These are phyloP conservation scores for Blastobotrys proliferans DNA, from an alignment of 1,139 yeast species.

Conservation along the genomic window DNA sequence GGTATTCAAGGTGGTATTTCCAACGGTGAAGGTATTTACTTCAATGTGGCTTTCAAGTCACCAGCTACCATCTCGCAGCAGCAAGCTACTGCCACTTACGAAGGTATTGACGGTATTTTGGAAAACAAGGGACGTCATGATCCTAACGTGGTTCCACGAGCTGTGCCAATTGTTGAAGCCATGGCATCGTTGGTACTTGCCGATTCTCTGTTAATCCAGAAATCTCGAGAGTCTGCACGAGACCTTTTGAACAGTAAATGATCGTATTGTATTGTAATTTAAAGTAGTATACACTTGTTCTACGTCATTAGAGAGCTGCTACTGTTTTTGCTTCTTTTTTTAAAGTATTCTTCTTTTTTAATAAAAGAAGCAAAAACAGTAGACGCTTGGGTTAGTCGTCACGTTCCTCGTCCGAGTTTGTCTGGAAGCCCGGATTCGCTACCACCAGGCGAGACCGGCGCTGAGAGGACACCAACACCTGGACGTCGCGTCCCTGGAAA, in stretches of 20 bases:
- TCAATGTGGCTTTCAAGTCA: conserved; percentile 93
- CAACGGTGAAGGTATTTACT: conserved; percentile 92
- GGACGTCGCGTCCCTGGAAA: conserved; percentile 58
- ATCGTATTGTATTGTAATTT: background rate
- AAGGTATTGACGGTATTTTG: conserved; percentile 77
- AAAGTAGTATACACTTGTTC: background rate
- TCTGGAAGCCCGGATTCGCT: conserved; percentile 50
- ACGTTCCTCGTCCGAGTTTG: conserved; percentile 11
- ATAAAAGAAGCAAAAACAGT: too few species aligned
- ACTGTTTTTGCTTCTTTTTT: background rate
- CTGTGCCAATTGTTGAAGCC: conserved; percentile 96
- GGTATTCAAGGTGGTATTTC: conserved; percentile 98
- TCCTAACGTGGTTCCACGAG: conserved; percentile 97
- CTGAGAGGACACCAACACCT: conserved; percentile 68
- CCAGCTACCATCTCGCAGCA: conserved; percentile 97
- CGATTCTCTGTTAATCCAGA: conserved; percentile 80
- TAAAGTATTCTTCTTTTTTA: background rate
- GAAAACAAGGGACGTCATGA: conserved; percentile 98
- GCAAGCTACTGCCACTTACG: conserved; percentile 82
- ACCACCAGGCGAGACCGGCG: conserved; percentile 59
- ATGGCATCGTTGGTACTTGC: conserved; percentile 93
- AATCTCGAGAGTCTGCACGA: conserved; percentile 63
- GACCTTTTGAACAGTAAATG: background rate
- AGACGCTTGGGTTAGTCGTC: too few species aligned
- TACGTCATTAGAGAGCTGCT: background rate